These are phyloP conservation scores for Drechslerella coelobrocha DNA, from an alignment of 2,329 filamentous ascomycete species.

Conservation along the genomic window DNA sequence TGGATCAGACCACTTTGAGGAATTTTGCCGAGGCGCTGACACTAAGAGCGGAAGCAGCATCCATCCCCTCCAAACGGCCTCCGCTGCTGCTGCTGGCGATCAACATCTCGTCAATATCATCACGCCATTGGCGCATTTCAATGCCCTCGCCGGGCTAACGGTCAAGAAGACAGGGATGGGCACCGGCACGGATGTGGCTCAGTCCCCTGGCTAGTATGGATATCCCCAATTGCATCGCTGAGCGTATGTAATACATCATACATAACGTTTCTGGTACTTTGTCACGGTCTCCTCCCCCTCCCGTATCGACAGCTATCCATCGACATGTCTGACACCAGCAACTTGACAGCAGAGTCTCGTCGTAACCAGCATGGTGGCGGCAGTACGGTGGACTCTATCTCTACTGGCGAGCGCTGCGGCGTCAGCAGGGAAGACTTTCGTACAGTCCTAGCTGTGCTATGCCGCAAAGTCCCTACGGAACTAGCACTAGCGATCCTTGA, in stretches of 20 bases:
- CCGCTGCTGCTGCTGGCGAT: neutral
- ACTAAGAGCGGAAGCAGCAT: no score
- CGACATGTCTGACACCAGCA: no score
- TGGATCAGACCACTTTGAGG: slow-evolving; percentile 49
- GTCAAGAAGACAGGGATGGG: no score
- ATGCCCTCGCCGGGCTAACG: slow-evolving; percentile 9
- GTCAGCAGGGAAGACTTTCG: slow-evolving; percentile 9
- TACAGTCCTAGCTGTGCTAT: neutral
- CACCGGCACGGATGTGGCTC: no score
- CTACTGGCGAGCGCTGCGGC: neutral
- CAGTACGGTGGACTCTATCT: neutral
- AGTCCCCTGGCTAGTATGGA: no score
- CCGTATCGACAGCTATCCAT: no score
- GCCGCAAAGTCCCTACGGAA: slow-evolving; percentile 20
- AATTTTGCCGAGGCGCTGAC: slow-evolving; percentile 39
- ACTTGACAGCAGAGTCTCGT: no score
- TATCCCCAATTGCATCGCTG: no score
- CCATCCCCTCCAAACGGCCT: neutral
- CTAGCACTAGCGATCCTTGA: slow-evolving; percentile 19
- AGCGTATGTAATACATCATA: no score
- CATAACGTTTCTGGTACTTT: no score
- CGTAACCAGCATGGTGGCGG: no score
- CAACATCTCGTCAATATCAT: neutral
- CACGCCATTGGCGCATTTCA: neutral
- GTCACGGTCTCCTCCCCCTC: no score